These are phyloP conservation scores for Hypoxylon sp. DNA, from an alignment of 2,329 filamentous ascomycete species.

Conservation along the genomic window DNA sequence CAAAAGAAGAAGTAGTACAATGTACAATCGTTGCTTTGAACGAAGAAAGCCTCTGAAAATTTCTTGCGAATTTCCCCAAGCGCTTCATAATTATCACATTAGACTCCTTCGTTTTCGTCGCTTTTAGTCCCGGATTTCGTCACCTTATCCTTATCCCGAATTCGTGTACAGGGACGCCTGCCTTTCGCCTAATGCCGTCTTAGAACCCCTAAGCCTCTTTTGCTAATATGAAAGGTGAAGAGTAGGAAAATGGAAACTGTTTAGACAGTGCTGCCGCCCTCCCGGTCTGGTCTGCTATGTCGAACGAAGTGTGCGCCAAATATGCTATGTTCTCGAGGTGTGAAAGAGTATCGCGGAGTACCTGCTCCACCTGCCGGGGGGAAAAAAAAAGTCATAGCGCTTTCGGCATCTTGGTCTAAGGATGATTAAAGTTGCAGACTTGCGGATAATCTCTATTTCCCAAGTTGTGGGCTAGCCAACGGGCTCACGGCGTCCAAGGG, in stretches of 20 bases:
- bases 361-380: constrained; percentile 42
- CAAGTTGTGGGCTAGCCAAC: constrained; percentile 55
- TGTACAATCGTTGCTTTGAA: constrained; percentile 39
- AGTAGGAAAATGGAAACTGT: constrained; percentile 3
- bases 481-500: constrained; percentile 80
- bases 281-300: constrained; percentile 34
- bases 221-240: constrained; percentile 5
- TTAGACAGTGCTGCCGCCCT: constrained; percentile 39
- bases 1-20: constrained; percentile 11
- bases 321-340: constrained; percentile 47
- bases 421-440: constrained; percentile 16
- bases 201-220: constrained; percentile 18
- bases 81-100: constrained; percentile 21
- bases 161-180: constrained; percentile 45
- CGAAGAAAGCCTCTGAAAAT: constrained; percentile 12
- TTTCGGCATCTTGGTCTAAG: constrained; percentile 29
- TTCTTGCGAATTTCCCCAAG: constrained; percentile 1
- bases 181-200: constrained; percentile 31
- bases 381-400: constrained; percentile 4
- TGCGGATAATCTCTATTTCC: constrained; percentile 21
- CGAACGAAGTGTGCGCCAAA: constrained; percentile 47
- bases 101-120: constrained; percentile 16
- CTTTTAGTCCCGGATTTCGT: constrained; percentile 3
- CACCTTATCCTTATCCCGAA: constrained; percentile 31
- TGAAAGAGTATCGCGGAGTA: constrained; percentile 36